Evolutionary conservation across 148 eudicot species (phyloP), one percentile per base, ranked within the genome.

Genomic region (Fagopyrum tataricum): DNA sequence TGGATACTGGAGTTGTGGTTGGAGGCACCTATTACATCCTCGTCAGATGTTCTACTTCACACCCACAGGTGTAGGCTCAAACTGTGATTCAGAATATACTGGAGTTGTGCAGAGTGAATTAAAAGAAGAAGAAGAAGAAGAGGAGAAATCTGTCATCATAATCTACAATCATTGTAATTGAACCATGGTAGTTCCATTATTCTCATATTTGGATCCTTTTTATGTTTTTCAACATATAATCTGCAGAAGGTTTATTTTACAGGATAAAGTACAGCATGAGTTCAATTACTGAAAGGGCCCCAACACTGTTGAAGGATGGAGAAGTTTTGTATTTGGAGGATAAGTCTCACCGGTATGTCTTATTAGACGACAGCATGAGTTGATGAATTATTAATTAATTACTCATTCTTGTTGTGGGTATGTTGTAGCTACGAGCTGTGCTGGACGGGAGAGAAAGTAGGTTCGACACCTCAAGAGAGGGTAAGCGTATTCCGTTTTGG

Each of bases 241-340:
- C n/a, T 31, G 43, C 43, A 26, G 1, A 37, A 13, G 40, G 14
- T 26, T 73, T 72, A 81, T 51, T 24, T 83, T n/a, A n/a, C n/a
- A 95, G 99, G 97, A 82, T 88, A n/a, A 92, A 95, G 75, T 95
- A 95, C 79, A 87, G 96, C 73, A 84, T 91, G 76, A 88, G 88
- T 76, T 77, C 85, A 64, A 92, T 95, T 73, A 97, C 97, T n/a
- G 92, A 86, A 91, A 95, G 82, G 99, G 96, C n/a, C 31, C 83
- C 90, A 73, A 92, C 87, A 71, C 93, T 96, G 64, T 69, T 95
- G 86, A 95, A 95, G 79, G 92, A 88, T 79, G 98, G 98, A 48
- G 99, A 95, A 78, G 99, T 95, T 82, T 85, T 95, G 47, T 91
- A 91, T 76, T 69, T 95, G 76, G 99, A 95, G 83, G 92, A 91